These are phyloP conservation scores for Areca catechu DNA, from an alignment of 176 grass and related monocot species.

Conservation along the genomic window DNA sequence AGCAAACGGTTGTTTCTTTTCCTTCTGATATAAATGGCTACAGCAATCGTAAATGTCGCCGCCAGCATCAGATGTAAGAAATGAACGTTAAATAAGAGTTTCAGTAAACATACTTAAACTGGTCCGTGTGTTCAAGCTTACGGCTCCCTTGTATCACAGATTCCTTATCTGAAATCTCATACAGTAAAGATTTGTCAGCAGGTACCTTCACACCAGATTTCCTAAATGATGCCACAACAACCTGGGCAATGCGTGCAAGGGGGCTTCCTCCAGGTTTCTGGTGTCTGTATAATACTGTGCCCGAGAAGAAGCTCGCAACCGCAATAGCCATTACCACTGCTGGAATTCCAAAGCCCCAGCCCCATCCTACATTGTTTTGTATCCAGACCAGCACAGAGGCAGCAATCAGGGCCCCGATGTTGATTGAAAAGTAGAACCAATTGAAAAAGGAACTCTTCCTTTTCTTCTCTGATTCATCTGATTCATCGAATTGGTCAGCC, in stretches of 20 bases:
- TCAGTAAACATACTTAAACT: slow-evolving; percentile 35
- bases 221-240: slow-evolving; percentile 38
- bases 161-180: slow-evolving; percentile 55
- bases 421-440: slow-evolving; percentile 95
- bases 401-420: slow-evolving; percentile 75
- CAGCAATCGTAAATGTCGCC: too few relatives aligned
- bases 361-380: slow-evolving; percentile 78
- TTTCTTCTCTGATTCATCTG: slow-evolving; percentile 40
- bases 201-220: slow-evolving; percentile 42
- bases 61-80: too few relatives aligned
- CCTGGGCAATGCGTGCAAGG: slow-evolving; percentile 60
- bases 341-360: slow-evolving; percentile 83
- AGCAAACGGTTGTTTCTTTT: too few relatives aligned
- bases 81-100: background rate
- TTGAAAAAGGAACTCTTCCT: slow-evolving; percentile 87
- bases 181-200: slow-evolving; percentile 21
- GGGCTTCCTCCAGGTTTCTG: slow-evolving; percentile 76
- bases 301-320: slow-evolving; percentile 62
- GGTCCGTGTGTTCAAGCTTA: slow-evolving; percentile 62
- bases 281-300: slow-evolving; percentile 63
- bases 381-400: slow-evolving; percentile 73
- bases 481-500: slow-evolving; percentile 77
- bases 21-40: too few relatives aligned
- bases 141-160: slow-evolving; percentile 67
- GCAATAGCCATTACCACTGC: slow-evolving; percentile 72